These are phyloP conservation scores for Aureobasidium subglaciale DNA, from an alignment of 2,329 filamentous ascomycete species.

Conservation along the genomic window DNA sequence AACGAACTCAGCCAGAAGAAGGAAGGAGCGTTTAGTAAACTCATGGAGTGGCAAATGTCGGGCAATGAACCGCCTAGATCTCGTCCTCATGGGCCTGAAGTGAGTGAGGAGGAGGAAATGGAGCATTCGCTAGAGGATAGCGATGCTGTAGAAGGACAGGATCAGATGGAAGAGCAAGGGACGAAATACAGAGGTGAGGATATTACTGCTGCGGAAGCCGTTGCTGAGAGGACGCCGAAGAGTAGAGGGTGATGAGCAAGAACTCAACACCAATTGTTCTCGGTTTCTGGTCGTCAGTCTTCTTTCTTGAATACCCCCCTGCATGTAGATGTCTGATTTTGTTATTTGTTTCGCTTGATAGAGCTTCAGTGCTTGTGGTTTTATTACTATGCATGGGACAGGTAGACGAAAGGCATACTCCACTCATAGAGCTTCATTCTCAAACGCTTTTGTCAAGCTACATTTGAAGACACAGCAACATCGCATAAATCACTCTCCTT, in stretches of 20 bases:
- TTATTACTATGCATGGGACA: background rate
- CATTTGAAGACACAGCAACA: too few species aligned
- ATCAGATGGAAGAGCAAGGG: constrained; percentile 10
- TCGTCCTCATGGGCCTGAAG: constrained; percentile 15
- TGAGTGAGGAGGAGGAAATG: constrained; percentile 18
- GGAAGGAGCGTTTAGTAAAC: constrained; percentile 79
- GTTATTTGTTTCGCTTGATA: background rate
- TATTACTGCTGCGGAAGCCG: constrained; percentile 4
- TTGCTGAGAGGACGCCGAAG: constrained; percentile 12
- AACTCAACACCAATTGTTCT: background rate
- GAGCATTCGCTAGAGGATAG: background rate
- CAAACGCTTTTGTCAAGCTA: too few species aligned
- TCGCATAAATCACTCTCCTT: background rate
- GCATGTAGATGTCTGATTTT: background rate
- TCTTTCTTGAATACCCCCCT: background rate
- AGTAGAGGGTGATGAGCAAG: background rate
- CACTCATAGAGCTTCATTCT: background rate
- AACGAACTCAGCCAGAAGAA: constrained; percentile 63
- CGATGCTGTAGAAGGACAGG: constrained; percentile 8
- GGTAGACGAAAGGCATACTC: constrained; percentile 1
- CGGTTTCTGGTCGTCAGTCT: background rate
- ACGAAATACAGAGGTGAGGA: constrained; percentile 16
- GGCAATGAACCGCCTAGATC: constrained; percentile 55
- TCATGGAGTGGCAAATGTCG: constrained; percentile 99
- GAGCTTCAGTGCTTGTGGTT: background rate